Evolutionary conservation across 1,284 basidiomycete species (phyloP), one percentile per base, ranked within the genome.

Genomic region (Sphagnurus paluster): DNA sequence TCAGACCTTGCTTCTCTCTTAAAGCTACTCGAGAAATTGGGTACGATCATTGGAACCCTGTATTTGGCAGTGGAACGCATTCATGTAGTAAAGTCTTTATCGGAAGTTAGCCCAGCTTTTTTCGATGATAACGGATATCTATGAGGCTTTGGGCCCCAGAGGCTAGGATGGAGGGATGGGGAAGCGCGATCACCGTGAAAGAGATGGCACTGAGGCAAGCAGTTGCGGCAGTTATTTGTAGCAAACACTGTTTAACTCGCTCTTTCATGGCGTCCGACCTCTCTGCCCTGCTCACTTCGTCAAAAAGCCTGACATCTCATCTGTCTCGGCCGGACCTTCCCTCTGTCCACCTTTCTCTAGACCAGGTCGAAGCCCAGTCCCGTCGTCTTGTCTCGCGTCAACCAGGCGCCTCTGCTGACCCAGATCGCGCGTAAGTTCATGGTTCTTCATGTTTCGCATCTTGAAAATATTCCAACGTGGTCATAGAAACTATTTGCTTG

Each of bases 361-460:
- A 95, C 67, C 92, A 97, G 70, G 90, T 97, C 54, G 92, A 97
- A 64, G 85, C 86, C 0, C 91, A 95, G 67, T 90, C 88, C 1
- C 75, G 90, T 17, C 76, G 87, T 36, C 80, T 93, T 16, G 87
- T 91, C 11, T 80, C 84, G 29, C 77, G 82, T 39, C 84, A 87
- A 59, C 78, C 81, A 8, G 77, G 74, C 23, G 70, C 77, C 24
- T 72, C 83, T 5, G 72, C 75, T 39, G 86, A 88, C 63, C 69
- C 78, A 16, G 84, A 84, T 58, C 77, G 82, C 75, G 90, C 84
- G 90, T 90, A 66, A 62, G 87, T 72, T 33, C 29, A 25, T 46
- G 20, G 5, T 36, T 23, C 3, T 44, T 17, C 30, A 37, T 17
- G 44, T 35, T 19, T 9, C 36, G 32, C n/a, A n/a, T n/a, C n/a